A percentile compares a stretch with the other conserved stretches of the same genome.
Conservation (phyloP, 805 yeast species). For the Soucietia sequanensis region DNA sequence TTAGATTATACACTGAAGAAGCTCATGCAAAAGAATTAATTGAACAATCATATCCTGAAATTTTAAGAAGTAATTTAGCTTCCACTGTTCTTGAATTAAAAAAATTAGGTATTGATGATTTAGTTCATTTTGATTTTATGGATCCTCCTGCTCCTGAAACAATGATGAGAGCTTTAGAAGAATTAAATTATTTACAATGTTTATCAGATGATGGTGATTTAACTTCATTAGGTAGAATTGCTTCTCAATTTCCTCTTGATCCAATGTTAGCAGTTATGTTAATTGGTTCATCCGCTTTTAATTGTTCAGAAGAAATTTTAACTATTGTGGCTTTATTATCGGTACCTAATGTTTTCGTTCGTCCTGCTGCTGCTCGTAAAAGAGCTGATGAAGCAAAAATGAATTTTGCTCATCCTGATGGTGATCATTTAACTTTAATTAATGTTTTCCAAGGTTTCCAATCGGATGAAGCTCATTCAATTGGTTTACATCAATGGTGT, state of each 20-base stretch:
- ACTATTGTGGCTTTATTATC: constrained; percentile 87
- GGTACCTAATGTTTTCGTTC: constrained; percentile 90
- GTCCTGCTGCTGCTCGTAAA: constrained; percentile 85
- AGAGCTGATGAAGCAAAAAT: constrained; percentile 90
- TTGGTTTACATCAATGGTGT: constrained; percentile 81
- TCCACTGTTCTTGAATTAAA: constrained; percentile 90
- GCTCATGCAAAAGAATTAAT: constrained; percentile 92
- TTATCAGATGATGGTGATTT: constrained; percentile 88
- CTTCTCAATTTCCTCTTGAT: constrained; percentile 92
- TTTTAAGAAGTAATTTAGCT: constrained; percentile 84
- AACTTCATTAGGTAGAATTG: constrained; percentile 84
- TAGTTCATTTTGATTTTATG: constrained; percentile 97
- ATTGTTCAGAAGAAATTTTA: constrained; percentile 85
- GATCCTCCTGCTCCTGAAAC: constrained; percentile 99
- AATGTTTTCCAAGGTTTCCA: constrained; percentile 86
- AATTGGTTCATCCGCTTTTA: constrained; percentile 80
- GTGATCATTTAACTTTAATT: constrained; percentile 89
- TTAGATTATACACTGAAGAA: constrained; percentile 93
- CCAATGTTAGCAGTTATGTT: constrained; percentile 94
- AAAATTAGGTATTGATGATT: constrained; percentile 91
- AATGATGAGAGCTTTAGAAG: constrained; percentile 98
- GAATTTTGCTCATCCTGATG: constrained; percentile 87
- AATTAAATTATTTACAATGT: constrained; percentile 85
- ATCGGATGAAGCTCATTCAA: constrained; percentile 65
- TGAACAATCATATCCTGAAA: constrained; percentile 96